Conservation (phyloP, 495 filamentous ascomycete genomes). For the Xeromyces bisporus region DNA sequence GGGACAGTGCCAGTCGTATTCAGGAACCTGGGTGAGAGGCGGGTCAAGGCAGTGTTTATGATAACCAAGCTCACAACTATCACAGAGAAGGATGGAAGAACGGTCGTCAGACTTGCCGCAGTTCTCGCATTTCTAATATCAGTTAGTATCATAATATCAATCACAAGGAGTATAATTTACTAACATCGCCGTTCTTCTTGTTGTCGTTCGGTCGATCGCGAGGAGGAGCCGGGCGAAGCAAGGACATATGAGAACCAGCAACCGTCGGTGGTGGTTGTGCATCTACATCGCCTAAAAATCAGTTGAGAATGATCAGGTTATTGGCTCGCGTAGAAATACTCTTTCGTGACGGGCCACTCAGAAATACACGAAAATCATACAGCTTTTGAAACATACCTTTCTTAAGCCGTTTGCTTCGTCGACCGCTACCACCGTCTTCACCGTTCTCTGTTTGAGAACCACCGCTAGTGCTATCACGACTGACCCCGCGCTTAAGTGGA, state of each 20-base stretch:
- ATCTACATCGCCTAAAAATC: constrained; percentile 50
- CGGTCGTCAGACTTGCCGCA: constrained; percentile 74
- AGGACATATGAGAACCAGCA: constrained; percentile 90
- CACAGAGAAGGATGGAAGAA: constrained; percentile 60
- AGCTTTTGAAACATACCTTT: constrained; percentile 55
- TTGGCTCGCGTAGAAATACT: too few relatives aligned
- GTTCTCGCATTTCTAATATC: constrained; percentile 58
- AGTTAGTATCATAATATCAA: constrained; percentile 5
- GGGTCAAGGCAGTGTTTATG: constrained; percentile 83
- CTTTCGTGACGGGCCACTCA: too few relatives aligned
- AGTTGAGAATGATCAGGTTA: constrained; percentile 1
- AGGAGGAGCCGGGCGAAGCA: constrained; percentile 67
- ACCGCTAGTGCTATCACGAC: constrained; percentile 45
- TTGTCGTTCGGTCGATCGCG: constrained; percentile 51
- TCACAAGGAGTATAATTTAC: constrained; percentile 6
- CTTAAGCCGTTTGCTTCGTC: constrained; percentile 83
- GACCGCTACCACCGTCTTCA: constrained; percentile 51
- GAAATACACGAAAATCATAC: constrained; percentile 6
- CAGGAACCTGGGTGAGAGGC: constrained; percentile 56
- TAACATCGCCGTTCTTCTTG: constrained; percentile 60
- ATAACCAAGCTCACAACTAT: constrained; percentile 81
- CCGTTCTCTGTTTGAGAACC: constrained; percentile 44
- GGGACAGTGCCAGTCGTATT: constrained; percentile 92
- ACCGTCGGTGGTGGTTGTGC: constrained; percentile 74
- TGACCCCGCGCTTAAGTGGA: constrained; percentile 66